A percentile compares a stretch with the other conserved stretches of the same genome.
Evolutionary conservation across 2,329 filamentous ascomycete genomes (phyloP).

Genomic region (Beauveria varroae): DNA sequence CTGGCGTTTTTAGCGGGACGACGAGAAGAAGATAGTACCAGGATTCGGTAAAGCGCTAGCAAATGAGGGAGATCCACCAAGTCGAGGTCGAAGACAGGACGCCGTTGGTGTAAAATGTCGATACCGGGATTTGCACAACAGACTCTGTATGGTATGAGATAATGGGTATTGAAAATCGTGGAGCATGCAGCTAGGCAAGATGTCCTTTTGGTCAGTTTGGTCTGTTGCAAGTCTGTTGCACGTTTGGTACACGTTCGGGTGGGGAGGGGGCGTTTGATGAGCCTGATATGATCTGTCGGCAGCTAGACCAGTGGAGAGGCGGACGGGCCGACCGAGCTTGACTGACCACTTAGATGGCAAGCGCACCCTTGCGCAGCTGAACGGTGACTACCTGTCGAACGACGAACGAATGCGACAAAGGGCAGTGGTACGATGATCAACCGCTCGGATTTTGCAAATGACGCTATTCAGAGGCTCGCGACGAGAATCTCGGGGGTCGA

Average conservation of each 20-base stretch:
- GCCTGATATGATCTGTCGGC: slow-evolving; percentile 7
- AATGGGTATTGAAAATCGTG: not conserved
- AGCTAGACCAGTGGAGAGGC: not conserved
- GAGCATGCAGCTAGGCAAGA: not conserved
- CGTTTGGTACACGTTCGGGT: not conserved
- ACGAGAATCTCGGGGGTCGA: too few species aligned
- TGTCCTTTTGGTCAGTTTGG: too few species aligned
- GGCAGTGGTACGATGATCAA: too few species aligned
- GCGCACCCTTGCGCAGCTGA: not conserved
- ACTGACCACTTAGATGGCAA: not conserved
- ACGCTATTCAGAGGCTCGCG: too few species aligned
- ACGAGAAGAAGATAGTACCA: not conserved
- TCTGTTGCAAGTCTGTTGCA: not conserved
- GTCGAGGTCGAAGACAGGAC: not conserved
- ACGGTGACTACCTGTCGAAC: not conserved
- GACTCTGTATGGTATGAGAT: too few species aligned
- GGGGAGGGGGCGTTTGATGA: slow-evolving; percentile 4
- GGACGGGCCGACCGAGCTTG: too few species aligned
- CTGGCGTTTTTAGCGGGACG: not conserved
- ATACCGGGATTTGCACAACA: not conserved
- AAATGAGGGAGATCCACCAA: not conserved
- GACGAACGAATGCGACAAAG: too few species aligned
- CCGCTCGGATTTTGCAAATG: too few species aligned
- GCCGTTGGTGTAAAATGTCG: not conserved
- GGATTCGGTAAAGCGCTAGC: not conserved